phyloP scores from a whole-genome alignment of 2,329 filamentous ascomycete species.

The Aspergillus chevalieri region DNA sequence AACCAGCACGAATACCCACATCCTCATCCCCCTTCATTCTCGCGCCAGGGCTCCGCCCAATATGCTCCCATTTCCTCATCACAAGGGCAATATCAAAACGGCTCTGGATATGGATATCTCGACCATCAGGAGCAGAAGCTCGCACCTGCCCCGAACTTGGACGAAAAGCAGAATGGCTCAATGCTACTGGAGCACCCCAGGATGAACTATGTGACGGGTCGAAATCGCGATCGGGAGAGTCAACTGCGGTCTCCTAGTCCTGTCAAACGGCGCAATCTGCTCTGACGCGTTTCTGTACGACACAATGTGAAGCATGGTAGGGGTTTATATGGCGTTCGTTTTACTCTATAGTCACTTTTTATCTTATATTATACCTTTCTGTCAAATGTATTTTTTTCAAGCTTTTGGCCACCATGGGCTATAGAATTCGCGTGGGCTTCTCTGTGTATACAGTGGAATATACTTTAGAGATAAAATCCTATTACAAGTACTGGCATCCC shows the following conservation, averaged over 20 bases:
- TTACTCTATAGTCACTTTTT: background rate
- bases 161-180: slow-evolving; percentile 21
- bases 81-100: slow-evolving; percentile 21
- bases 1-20: slow-evolving; percentile 23
- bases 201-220: slow-evolving; percentile 26
- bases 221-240: slow-evolving; percentile 24
- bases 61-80: slow-evolving; percentile 17
- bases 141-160: slow-evolving; percentile 10
- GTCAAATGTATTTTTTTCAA: too few species aligned
- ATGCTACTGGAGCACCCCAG: slow-evolving; percentile 26
- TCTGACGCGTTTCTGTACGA: too few species aligned
- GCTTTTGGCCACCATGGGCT: too few species aligned
- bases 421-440: too few species aligned
- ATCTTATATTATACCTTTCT: too few species aligned
- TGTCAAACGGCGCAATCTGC: slow-evolving; percentile 19
- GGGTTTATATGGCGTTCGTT: background rate
- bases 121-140: slow-evolving; percentile 13
- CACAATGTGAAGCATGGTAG: background rate
- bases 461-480: too few species aligned
- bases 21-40: slow-evolving; percentile 14
- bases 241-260: slow-evolving; percentile 35
- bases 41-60: slow-evolving; percentile 18
- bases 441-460: too few species aligned
- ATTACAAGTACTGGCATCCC: too few species aligned
- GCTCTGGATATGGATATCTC: slow-evolving; percentile 22